Evolutionary conservation across 2,329 filamentous ascomycete species (phyloP).

Genomic region (Diaporthe sp.): DNA sequence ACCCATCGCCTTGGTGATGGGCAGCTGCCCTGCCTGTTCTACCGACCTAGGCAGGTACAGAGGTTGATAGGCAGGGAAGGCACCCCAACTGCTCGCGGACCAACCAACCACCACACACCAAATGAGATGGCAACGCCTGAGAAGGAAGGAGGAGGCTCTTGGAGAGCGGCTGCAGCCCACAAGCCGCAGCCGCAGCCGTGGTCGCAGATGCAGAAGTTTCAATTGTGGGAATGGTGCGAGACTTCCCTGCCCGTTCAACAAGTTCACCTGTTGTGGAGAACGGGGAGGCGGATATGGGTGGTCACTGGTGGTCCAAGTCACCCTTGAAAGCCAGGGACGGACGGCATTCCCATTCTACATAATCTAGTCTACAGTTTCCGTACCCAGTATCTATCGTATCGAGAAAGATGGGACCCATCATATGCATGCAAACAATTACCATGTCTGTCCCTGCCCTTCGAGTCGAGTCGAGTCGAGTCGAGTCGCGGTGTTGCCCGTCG

Average conservation of each 20-base stretch:
- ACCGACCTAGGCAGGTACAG: background rate
- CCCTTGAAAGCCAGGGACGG: slow-evolving; percentile 27
- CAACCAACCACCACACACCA: background rate
- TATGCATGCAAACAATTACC: background rate
- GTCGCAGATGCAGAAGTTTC: slow-evolving; percentile 7
- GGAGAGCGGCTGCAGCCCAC: slow-evolving; percentile 1
- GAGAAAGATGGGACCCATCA: slow-evolving; percentile 4
- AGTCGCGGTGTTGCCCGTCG: background rate
- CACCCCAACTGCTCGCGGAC: background rate
- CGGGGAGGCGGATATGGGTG: slow-evolving; percentile 24
- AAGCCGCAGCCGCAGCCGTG: background rate
- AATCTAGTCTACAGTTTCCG: background rate
- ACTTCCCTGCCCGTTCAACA: slow-evolving; percentile 5
- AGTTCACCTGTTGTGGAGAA: slow-evolving; percentile 7
- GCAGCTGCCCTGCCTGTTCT: background rate
- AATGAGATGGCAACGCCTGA: background rate
- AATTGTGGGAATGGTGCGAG: slow-evolving; percentile 6
- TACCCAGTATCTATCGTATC: slow-evolving; percentile 14
- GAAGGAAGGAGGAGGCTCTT: slow-evolving; percentile 26
- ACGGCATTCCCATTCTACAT: slow-evolving; percentile 17
- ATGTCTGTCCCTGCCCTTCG: background rate
- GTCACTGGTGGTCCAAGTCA: slow-evolving; percentile 21
- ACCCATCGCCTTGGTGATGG: slow-evolving; percentile 17
- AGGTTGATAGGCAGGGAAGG: background rate
- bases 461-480: background rate